Evolutionary conservation across 23 red algal genomes (phyloP).

Genomic region (Agarophyton chilense): DNA sequence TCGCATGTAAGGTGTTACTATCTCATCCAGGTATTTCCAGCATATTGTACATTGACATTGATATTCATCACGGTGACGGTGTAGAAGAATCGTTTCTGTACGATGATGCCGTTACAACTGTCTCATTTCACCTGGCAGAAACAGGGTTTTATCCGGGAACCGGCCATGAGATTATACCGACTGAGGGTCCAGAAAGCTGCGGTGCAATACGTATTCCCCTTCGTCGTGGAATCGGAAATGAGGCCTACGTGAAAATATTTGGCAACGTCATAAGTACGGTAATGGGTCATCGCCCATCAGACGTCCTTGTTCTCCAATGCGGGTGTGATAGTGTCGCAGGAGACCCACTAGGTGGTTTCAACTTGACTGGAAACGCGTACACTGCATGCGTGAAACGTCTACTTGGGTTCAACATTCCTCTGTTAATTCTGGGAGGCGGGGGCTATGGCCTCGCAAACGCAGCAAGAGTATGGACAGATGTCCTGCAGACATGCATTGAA

Average conservation of each 20-base stretch:
- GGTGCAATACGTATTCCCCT: conserved; percentile 31
- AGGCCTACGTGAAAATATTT: background rate
- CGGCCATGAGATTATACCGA: background rate
- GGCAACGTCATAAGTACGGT: background rate
- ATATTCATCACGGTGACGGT: conserved; percentile 48
- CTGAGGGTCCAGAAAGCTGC: background rate
- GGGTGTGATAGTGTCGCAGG: conserved; percentile 26
- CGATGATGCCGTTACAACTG: conserved; percentile 1
- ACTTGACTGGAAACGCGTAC: conserved; percentile 33
- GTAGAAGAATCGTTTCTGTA: conserved; percentile 59
- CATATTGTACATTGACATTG: conserved; percentile 48
- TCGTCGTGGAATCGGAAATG: conserved; percentile 46
- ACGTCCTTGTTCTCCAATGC: conserved; percentile 48
- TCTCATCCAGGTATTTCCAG: background rate
- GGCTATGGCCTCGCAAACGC: conserved; percentile 18
- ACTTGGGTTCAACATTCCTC: conserved; percentile 13
- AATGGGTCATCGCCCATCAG: background rate
- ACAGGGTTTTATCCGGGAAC: conserved; percentile 46
- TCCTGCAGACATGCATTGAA: conserved; percentile 31
- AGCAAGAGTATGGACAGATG: conserved; percentile 48
- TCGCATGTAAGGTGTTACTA: conserved; percentile 39
- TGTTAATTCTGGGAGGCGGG: conserved; percentile 43
- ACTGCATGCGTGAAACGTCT: conserved; percentile 2
- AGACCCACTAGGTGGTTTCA: conserved; percentile 53
- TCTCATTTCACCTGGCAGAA: conserved; percentile 39